Evolutionary conservation across 163 green algal genomes (phyloP).

Genomic region (Chlamydomonas reinhardtii): DNA sequence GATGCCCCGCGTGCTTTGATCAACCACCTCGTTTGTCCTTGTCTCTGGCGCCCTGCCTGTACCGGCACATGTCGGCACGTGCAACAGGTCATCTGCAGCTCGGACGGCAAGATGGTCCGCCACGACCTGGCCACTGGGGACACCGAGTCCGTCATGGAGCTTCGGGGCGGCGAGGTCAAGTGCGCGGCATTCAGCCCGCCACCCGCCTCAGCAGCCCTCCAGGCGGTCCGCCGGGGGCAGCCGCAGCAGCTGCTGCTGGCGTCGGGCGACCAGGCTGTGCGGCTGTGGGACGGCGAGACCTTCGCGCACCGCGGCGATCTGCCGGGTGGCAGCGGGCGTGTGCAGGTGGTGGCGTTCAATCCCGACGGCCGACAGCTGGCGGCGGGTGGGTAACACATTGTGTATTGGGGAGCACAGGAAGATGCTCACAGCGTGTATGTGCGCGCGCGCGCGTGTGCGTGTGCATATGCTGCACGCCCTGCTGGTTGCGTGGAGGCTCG

Average conservation of each 20-base stretch:
- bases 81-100: too few relatives aligned
- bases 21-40: too few relatives aligned
- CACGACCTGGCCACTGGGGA: background rate
- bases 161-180: background rate
- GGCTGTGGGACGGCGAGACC: background rate
- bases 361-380: slow-evolving; percentile 71
- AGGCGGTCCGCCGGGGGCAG: background rate
- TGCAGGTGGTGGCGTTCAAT: slow-evolving; percentile 26
- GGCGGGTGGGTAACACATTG: too few relatives aligned
- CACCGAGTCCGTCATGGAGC: background rate
- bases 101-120: background rate
- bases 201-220: too few relatives aligned
- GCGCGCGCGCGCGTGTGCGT: too few relatives aligned
- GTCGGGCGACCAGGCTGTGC: background rate
- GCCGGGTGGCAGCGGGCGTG: background rate
- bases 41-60: too few relatives aligned
- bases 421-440: too few relatives aligned
- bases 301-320: background rate
- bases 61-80: too few relatives aligned
- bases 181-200: background rate
- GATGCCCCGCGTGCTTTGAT: too few relatives aligned
- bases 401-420: too few relatives aligned
- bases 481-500: too few relatives aligned
- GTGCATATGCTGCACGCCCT: too few relatives aligned
- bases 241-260: background rate